These are phyloP conservation scores for Cucurbitaria berberidis DNA, from an alignment of 2,329 filamentous ascomycete species.

Conservation along the genomic window DNA sequence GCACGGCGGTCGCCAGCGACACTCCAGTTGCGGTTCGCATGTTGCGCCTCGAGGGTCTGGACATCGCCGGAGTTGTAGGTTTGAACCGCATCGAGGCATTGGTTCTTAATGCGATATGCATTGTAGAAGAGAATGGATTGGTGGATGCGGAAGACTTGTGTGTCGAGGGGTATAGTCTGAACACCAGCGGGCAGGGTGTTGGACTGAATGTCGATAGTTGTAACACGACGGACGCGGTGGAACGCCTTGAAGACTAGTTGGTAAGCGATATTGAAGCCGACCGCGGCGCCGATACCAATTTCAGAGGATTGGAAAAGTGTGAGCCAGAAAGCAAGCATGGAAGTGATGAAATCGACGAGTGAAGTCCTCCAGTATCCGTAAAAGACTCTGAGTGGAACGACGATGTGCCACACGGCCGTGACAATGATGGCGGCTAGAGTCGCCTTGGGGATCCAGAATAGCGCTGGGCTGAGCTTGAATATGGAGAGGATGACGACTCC, in stretches of 20 bases:
- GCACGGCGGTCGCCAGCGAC: slow-evolving; percentile 59
- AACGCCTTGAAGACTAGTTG: slow-evolving; percentile 66
- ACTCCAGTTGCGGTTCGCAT: slow-evolving; percentile 60
- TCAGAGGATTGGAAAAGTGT: slow-evolving; percentile 67
- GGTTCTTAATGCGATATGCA: slow-evolving; percentile 59
- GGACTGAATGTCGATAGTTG: slow-evolving; percentile 15
- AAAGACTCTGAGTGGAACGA: slow-evolving; percentile 64
- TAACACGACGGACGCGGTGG: slow-evolving; percentile 45
- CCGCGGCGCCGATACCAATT: slow-evolving; percentile 64
- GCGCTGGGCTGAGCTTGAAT: slow-evolving; percentile 64
- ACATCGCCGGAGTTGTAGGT: slow-evolving; percentile 53
- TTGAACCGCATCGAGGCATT: slow-evolving; percentile 59
- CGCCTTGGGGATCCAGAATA: slow-evolving; percentile 73
- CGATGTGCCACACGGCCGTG: slow-evolving; percentile 67
- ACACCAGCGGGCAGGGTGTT: slow-evolving; percentile 10
- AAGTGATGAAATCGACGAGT: slow-evolving; percentile 67
- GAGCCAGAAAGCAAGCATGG: slow-evolving; percentile 69
- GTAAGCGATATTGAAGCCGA: slow-evolving; percentile 59
- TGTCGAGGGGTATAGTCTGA: slow-evolving; percentile 52
- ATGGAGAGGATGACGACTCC: slow-evolving; percentile 67
- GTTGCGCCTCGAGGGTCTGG: slow-evolving; percentile 43
- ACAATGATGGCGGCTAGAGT: slow-evolving; percentile 71
- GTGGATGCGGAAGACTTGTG: slow-evolving; percentile 63
- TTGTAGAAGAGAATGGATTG: slow-evolving; percentile 68
- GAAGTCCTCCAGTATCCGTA: slow-evolving; percentile 70